Evolutionary conservation across 768 basidiomycete species (phyloP), one percentile per base, ranked within the genome.

Genomic region (Daedaleopsis nitida): DNA sequence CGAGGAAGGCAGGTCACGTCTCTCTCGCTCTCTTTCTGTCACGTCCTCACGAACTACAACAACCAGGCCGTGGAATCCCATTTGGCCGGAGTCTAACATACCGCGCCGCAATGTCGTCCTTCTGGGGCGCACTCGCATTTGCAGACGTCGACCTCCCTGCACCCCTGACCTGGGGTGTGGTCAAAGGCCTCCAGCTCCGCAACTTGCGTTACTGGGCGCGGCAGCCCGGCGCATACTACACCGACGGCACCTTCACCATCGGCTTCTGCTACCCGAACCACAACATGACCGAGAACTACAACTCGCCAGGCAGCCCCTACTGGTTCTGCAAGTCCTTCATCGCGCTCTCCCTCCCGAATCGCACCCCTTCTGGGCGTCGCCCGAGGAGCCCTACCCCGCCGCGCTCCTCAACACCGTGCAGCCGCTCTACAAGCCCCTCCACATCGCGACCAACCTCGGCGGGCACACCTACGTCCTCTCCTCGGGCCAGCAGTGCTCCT

Each of bases 251-350:
- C 0, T 75, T 91, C 38, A 91, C 87, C 11, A 87, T 91, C 65
- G 89, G 88, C 3, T 90, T 79, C 68, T 75, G 77, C 50, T 90
- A 89, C 66, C 87, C 87, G 34, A 89, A 88, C 66, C 85, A 84
- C 73, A 87, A 87, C 70, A 86, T 90, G 78, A 88, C 84, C 14
- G 86, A 91, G 60, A 90, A 88, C 73, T 91, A 92, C 77, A 91
- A 91, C 70, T 87, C 88, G 5, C 84, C 85, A 17, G 88, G 88
- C 19, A 89, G 87, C 24, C 86, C 87, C 2, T 92, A 91, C 73
- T 91, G 89, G 90, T 88, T 86, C 69, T 90, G 88, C 77, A 89
- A 91, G 69, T 86, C 87, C 1, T 91, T 92, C 72, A 77, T 87
- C 42, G 72, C 86, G 7, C 81, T 91, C 16, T 77, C 88, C 7